A percentile compares a stretch with the other conserved stretches of the same genome.
Conservation (phyloP, 371 early-diverging fungal genomes). For the Rhizomucor pusillus region DNA sequence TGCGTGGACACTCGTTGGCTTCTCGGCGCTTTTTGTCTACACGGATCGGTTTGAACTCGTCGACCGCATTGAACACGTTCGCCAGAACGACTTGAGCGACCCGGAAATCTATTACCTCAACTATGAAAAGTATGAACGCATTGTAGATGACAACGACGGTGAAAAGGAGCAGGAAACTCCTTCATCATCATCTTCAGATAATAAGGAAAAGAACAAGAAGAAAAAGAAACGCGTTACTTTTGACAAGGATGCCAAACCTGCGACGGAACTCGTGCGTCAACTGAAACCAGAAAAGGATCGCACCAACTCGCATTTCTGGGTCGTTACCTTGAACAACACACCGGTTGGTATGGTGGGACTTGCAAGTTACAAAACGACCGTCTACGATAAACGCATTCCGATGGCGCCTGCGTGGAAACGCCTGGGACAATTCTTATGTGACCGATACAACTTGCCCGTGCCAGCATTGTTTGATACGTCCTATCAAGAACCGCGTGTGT, state of each 20-base stretch:
- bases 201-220: conserved; percentile 8
- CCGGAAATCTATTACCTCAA: conserved; percentile 43
- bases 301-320: conserved; percentile 46
- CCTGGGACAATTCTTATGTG: conserved; percentile 11
- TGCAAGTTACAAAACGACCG: conserved; percentile 15
- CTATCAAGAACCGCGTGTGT: conserved; percentile 3
- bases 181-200: not conserved
- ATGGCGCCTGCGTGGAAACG: conserved; percentile 25
- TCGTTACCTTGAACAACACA: conserved; percentile 30
- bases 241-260: conserved; percentile 26
- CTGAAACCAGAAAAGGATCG: conserved; percentile 26
- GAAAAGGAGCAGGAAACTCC: conserved; percentile 10
- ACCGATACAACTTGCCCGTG: conserved; percentile 14
- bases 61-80: conserved; percentile 30
- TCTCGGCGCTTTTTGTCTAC: conserved; percentile 29
- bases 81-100: conserved; percentile 38
- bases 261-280: conserved; percentile 36
- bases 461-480: conserved; percentile 12
- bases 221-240: conserved; percentile 26
- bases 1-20: conserved; percentile 26
- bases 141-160: conserved; percentile 8
- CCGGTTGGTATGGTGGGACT: conserved; percentile 44
- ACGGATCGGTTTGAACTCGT: conserved; percentile 39
- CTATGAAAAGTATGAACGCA: conserved; percentile 17
- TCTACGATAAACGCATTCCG: conserved; percentile 19